Conservation (phyloP, 2,329 filamentous ascomycete species). For the Raffaelea albimanens region DNA sequence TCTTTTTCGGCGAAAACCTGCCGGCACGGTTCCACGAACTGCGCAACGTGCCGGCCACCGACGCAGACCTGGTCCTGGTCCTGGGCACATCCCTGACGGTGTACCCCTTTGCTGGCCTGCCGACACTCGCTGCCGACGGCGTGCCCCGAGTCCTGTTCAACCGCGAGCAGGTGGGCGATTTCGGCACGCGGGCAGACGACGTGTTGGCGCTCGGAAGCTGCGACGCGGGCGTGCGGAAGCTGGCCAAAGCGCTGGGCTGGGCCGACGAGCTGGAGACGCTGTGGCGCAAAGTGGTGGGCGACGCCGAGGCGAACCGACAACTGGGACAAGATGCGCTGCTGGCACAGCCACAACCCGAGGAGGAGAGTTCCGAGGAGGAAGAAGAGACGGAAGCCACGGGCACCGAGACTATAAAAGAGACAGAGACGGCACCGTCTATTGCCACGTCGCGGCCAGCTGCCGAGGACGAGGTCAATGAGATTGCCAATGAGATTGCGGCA, state of each 20-base stretch:
- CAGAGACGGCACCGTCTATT: neutral
- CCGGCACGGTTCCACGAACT: slow-evolving; percentile 57
- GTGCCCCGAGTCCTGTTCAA: slow-evolving; percentile 82
- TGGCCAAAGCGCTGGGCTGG: slow-evolving; percentile 81
- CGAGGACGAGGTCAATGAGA: slow-evolving; percentile 11
- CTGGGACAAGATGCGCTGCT: slow-evolving; percentile 27
- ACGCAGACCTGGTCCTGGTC: slow-evolving; percentile 26
- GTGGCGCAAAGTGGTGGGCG: slow-evolving; percentile 61
- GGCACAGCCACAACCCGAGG: neutral
- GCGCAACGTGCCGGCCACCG: slow-evolving; percentile 34
- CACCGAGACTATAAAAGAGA: neutral
- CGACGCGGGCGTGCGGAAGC: slow-evolving; percentile 66
- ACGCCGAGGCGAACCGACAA: slow-evolving; percentile 45
- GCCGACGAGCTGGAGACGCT: slow-evolving; percentile 66
- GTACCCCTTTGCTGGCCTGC: slow-evolving; percentile 80
- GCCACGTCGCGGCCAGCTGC: neutral
- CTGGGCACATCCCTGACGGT: slow-evolving; percentile 16
- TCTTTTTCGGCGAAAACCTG: slow-evolving; percentile 70
- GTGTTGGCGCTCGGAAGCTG: slow-evolving; percentile 76
- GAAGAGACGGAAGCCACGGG: neutral
- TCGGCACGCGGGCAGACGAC: slow-evolving; percentile 74
- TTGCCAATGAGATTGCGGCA: slow-evolving; percentile 10
- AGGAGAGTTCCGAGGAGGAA: neutral
- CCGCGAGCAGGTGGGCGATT: slow-evolving; percentile 66
- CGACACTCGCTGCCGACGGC: slow-evolving; percentile 48